These are phyloP conservation scores for Nemania abortiva DNA, from an alignment of 2,329 filamentous ascomycete species.

Conservation along the genomic window DNA sequence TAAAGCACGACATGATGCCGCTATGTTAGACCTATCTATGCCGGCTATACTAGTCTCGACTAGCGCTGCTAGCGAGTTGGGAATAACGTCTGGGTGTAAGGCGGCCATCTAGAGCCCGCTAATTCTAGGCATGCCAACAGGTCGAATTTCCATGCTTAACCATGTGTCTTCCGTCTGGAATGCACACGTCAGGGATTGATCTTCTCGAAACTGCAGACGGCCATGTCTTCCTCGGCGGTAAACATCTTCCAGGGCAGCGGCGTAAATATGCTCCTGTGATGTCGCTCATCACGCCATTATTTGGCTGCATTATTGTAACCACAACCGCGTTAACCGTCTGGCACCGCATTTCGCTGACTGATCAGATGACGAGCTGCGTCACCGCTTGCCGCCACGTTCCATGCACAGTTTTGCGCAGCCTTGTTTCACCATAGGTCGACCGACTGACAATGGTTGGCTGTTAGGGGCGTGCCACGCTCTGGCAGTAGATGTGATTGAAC, in stretches of 20 bases:
- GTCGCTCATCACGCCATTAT: not conserved
- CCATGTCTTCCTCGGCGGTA: not conserved
- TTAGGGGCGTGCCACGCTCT: not conserved
- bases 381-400: slow-evolving; percentile 6
- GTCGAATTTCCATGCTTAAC: not conserved
- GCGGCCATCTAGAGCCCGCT: not conserved
- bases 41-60: not conserved
- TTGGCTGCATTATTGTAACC: slow-evolving; percentile 1
- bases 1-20: slow-evolving; percentile 19
- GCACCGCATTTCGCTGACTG: slow-evolving; percentile 16
- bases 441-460: not conserved
- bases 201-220: not conserved
- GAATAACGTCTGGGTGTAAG: not conserved
- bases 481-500: not conserved
- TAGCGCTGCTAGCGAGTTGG: not conserved
- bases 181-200: not conserved
- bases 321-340: not conserved
- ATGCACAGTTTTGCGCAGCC: slow-evolving; percentile 1
- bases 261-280: not conserved
- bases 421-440: not conserved
- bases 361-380: slow-evolving; percentile 14
- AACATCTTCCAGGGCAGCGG: not conserved
- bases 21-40: not conserved
- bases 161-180: not conserved
- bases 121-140: not conserved